Conservation (phyloP, 306 rosid genomes). For the Ormosia emarginata region DNA sequence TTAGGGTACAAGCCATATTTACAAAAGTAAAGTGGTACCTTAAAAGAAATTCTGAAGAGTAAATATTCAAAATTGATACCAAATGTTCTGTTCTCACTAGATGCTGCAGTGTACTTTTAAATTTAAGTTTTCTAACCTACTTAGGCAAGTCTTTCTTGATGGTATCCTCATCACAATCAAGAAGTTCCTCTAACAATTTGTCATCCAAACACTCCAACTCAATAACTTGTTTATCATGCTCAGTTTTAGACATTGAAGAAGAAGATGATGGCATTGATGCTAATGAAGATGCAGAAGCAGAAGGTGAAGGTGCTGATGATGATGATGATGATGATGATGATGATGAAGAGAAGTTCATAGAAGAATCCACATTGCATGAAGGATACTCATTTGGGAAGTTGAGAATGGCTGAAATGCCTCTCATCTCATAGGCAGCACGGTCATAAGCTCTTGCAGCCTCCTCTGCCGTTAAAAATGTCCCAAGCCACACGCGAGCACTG, state of each 20-base stretch:
- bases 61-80: background rate
- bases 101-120: no score
- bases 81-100: no score
- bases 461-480: constrained; percentile 49
- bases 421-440: constrained; percentile 58
- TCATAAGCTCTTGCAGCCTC: constrained; percentile 73
- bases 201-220: constrained; percentile 66
- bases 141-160: constrained; percentile 8
- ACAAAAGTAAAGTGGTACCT: no score
- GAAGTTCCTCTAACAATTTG: constrained; percentile 66
- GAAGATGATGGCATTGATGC: background rate
- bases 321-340: background rate
- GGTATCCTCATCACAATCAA: constrained; percentile 35
- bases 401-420: constrained; percentile 54
- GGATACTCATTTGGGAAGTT: constrained; percentile 56
- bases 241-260: background rate
- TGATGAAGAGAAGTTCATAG: background rate
- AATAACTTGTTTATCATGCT: constrained; percentile 34
- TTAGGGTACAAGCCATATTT: no score
- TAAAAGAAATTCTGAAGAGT: no score
- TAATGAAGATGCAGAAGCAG: background rate
- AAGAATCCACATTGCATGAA: background rate
- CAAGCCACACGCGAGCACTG: constrained; percentile 55
- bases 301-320: background rate
- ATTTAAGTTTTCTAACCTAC: background rate